Conservation (phyloP, 2,329 filamentous ascomycete species). For the Lecanosticta acicola region DNA sequence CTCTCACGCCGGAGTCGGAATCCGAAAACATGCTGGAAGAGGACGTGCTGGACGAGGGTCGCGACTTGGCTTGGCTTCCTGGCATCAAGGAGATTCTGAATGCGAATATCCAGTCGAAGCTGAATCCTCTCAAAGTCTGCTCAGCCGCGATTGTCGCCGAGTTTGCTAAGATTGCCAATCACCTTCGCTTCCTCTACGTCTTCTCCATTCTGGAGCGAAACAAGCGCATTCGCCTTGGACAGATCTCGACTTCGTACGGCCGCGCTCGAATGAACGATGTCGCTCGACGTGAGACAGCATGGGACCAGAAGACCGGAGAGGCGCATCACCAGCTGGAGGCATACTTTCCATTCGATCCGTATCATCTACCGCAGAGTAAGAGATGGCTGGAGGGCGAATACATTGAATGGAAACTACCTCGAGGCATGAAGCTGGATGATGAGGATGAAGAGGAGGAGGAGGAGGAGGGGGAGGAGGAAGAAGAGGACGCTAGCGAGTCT, state of each 20-base stretch:
- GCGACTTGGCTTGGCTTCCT: constrained; percentile 72
- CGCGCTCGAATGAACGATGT: constrained; percentile 46
- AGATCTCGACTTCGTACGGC: constrained; percentile 51
- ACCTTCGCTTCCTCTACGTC: constrained; percentile 83
- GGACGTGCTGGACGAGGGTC: constrained; percentile 56
- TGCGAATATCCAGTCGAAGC: constrained; percentile 73
- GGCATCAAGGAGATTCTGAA: constrained; percentile 68
- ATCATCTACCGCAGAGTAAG: constrained; percentile 80
- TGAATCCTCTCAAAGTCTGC: constrained; percentile 95
- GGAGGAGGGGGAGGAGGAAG: constrained; percentile 44
- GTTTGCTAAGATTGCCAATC: constrained; percentile 81
- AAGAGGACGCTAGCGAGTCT: constrained; percentile 42
- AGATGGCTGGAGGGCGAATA: constrained; percentile 84
- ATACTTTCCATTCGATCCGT: constrained; percentile 97
- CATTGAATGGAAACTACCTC: constrained; percentile 69
- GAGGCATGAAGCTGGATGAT: constrained; percentile 54
- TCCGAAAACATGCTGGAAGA: constrained; percentile 47
- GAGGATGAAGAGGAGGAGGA: constrained; percentile 49
- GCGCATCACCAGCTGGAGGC: constrained; percentile 80
- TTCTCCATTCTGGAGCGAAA: constrained; percentile 85
- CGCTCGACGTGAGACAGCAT: constrained; percentile 52
- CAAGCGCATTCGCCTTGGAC: constrained; percentile 76
- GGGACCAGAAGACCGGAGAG: constrained; percentile 58
- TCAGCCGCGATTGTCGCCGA: constrained; percentile 84
- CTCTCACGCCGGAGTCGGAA: constrained; percentile 38